Evolutionary conservation across 805 yeast genomes (phyloP).

Genomic region (Hemisphaericaspora nanyangensis): DNA sequence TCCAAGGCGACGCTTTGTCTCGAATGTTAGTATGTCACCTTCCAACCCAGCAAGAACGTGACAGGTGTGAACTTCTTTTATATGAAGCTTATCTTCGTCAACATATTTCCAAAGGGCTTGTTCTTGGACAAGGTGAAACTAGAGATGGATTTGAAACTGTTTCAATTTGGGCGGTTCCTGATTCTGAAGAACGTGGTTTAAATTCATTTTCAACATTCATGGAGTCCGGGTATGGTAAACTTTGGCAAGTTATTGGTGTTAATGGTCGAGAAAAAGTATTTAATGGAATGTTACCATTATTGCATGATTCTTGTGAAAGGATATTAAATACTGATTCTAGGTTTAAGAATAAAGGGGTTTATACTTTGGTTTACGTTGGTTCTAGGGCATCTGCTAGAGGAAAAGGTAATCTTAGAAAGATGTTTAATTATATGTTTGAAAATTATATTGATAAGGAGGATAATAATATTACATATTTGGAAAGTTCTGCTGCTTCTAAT

Average conservation of each 20-base stretch:
- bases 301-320: conserved; percentile 46
- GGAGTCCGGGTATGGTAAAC: conserved; percentile 49
- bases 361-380: conserved; percentile 46
- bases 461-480: conserved; percentile 43
- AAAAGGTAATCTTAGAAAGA: conserved; percentile 50
- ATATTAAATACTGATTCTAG: conserved; percentile 39
- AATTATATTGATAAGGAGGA: conserved; percentile 41
- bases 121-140: conserved; percentile 47
- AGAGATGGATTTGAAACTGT: conserved; percentile 47
- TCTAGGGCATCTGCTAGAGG: conserved; percentile 46
- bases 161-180: conserved; percentile 51
- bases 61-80: conserved; percentile 32
- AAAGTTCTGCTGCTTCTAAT: conserved; percentile 43
- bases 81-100: conserved; percentile 51
- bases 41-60: conserved; percentile 13
- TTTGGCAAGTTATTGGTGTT: conserved; percentile 47
- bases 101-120: conserved; percentile 48
- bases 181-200: conserved; percentile 34
- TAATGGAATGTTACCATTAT: conserved; percentile 46
- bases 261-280: conserved; percentile 49
- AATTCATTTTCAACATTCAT: conserved; percentile 46
- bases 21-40: conserved; percentile 25
- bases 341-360: conserved; percentile 32
- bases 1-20: conserved; percentile 33
- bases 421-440: conserved; percentile 47